Evolutionary conservation across 2,329 filamentous ascomycete species (phyloP).

Genomic region (Cryphonectria carpinicola): DNA sequence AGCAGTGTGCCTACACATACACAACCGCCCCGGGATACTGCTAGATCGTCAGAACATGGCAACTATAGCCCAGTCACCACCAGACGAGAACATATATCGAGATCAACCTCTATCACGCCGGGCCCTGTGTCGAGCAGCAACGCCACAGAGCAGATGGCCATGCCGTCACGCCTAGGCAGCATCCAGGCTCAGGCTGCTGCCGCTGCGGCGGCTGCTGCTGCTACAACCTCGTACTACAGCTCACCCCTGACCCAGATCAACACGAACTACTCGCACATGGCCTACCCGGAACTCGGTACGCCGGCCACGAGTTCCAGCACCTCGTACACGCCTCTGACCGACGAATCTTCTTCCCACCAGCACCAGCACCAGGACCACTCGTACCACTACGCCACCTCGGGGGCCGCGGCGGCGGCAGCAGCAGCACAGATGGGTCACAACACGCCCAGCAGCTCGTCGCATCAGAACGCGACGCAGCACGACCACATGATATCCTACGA

Average conservation of each 20-base stretch:
- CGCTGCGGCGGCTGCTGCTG: not conserved
- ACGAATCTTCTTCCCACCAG: constrained; percentile 11
- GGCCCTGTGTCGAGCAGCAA: constrained; percentile 9
- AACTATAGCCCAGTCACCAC: constrained; percentile 7
- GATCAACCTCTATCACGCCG: constrained; percentile 20
- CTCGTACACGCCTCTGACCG: constrained; percentile 22
- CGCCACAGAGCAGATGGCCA: constrained; percentile 12
- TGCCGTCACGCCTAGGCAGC: constrained; percentile 11
- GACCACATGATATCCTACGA: constrained; percentile 47
- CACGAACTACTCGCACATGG: constrained; percentile 22
- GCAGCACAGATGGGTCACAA: constrained; percentile 30
- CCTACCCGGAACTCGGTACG: constrained; percentile 20
- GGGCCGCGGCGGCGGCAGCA: not conserved
- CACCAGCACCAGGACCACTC: constrained; percentile 23
- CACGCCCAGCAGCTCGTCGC: constrained; percentile 32
- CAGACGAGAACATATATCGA: not conserved
- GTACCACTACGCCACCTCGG: constrained; percentile 26
- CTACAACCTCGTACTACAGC: constrained; percentile 18
- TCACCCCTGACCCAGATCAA: constrained; percentile 17
- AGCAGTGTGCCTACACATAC: constrained; percentile 17
- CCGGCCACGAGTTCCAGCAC: constrained; percentile 14
- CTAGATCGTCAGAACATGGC: constrained; percentile 10
- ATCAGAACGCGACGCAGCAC: constrained; percentile 26
- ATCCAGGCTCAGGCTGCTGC: not conserved
- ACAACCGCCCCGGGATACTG: constrained; percentile 18